Conservation (phyloP, 2,329 filamentous ascomycete genomes). For the Lachnellula hyalina region DNA sequence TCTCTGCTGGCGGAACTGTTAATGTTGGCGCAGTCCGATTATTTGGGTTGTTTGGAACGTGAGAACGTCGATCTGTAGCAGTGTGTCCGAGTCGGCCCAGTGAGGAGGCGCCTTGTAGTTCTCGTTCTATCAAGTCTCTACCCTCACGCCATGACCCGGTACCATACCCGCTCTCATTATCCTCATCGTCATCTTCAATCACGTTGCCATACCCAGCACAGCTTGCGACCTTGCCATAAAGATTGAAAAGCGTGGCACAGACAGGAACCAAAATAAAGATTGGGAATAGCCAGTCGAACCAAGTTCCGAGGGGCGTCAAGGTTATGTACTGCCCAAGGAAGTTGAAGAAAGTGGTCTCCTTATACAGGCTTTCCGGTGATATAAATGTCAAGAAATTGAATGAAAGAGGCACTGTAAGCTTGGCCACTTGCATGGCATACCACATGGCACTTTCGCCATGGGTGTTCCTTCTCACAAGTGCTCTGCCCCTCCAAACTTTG, state of each 20-base stretch:
- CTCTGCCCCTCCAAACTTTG: constrained; percentile 95
- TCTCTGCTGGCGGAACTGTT: constrained; percentile 27
- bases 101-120: constrained; percentile 62
- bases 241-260: constrained; percentile 76
- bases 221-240: constrained; percentile 77
- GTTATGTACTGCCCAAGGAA: constrained; percentile 83
- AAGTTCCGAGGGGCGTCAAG: constrained; percentile 72
- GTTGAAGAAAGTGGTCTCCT: constrained; percentile 72
- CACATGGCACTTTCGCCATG: constrained; percentile 91
- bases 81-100: constrained; percentile 39
- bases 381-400: constrained; percentile 97
- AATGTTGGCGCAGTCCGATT: constrained; percentile 22
- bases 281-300: constrained; percentile 86
- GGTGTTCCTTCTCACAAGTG: constrained; percentile 83
- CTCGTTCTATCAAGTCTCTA: constrained; percentile 81
- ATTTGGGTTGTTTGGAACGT: constrained; percentile 27
- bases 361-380: constrained; percentile 62
- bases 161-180: constrained; percentile 60
- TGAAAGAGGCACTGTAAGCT: constrained; percentile 83
- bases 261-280: constrained; percentile 83
- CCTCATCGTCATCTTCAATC: constrained; percentile 68
- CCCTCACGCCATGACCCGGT: constrained; percentile 89
- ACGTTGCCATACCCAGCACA: constrained; percentile 70
- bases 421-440: constrained; percentile 90
- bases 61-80: constrained; percentile 13